These are phyloP conservation scores for Silybum marianum DNA, from an alignment of 129 eudicot species.

Conservation along the genomic window DNA sequence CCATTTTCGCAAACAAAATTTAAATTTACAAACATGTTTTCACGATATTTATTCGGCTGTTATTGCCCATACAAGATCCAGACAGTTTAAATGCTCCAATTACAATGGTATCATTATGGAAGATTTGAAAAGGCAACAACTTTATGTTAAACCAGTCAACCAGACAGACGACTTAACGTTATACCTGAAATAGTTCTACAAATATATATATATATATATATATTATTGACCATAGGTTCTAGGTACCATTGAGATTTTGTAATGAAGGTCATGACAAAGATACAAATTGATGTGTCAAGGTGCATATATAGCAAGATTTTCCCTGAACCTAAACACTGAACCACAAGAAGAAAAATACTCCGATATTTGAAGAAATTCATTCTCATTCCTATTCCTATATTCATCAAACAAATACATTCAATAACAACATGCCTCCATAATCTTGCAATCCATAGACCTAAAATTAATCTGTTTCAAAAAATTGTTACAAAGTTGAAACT, in stretches of 20 bases:
- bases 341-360: not conserved
- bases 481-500: not conserved
- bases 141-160: slow-evolving; percentile 15
- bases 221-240: not conserved
- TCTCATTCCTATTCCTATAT: not conserved
- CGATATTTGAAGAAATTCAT: not conserved
- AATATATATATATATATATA: not conserved
- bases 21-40: slow-evolving; percentile 7
- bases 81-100: not conserved
- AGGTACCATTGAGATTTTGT: not conserved
- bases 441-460: not conserved
- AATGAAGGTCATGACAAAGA: not conserved
- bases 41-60: not conserved
- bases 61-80: not conserved
- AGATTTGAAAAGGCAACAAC: not conserved
- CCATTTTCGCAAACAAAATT: slow-evolving; percentile 5
- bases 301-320: not conserved
- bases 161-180: not conserved
- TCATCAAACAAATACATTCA: not conserved
- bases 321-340: not conserved
- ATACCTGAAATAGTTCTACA: slow-evolving; percentile 1
- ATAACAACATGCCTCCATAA: not conserved
- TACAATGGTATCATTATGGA: not conserved
- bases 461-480: not conserved
- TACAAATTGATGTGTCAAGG: not conserved